Percentiles rank a stretch among this genome's conserved stretches.
phyloP scores from a whole-genome alignment of 75 land plant genomes.

The Pinus albicaulis region DNA sequence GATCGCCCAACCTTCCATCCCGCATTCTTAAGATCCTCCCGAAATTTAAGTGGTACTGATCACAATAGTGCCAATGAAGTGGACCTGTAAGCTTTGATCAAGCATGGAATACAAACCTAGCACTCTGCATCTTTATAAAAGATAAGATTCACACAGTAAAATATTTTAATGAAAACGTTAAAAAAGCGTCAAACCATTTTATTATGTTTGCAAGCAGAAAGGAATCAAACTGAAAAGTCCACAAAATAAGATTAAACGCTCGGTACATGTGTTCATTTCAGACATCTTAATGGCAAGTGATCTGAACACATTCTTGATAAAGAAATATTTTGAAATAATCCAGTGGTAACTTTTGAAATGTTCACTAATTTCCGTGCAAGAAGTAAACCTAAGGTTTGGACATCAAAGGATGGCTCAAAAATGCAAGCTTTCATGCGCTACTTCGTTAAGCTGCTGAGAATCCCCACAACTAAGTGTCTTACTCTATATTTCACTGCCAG shows the following conservation, averaged over 20 bases:
- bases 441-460: neutral
- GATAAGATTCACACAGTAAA: neutral
- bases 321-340: too few species aligned
- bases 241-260: neutral
- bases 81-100: neutral
- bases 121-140: neutral
- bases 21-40: conserved; percentile 56
- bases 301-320: too few species aligned
- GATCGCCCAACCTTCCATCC: conserved; percentile 96
- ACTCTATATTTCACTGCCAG: neutral
- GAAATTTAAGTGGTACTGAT: conserved; percentile 80
- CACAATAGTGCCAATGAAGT: conserved; percentile 6
- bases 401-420: too few species aligned
- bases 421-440: neutral
- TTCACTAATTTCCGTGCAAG: too few species aligned
- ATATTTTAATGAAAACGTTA: neutral
- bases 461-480: neutral
- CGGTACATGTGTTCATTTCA: neutral
- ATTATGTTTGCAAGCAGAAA: neutral
- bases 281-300: too few species aligned
- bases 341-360: too few species aligned
- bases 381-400: too few species aligned
- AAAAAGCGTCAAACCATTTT: neutral
- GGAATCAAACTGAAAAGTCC: neutral
- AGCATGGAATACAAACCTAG: neutral